Evolutionary conservation across 208 protist genomes (phyloP), one percentile per base, ranked within the genome.

Genomic region (Crithidia brevicula): DNA sequence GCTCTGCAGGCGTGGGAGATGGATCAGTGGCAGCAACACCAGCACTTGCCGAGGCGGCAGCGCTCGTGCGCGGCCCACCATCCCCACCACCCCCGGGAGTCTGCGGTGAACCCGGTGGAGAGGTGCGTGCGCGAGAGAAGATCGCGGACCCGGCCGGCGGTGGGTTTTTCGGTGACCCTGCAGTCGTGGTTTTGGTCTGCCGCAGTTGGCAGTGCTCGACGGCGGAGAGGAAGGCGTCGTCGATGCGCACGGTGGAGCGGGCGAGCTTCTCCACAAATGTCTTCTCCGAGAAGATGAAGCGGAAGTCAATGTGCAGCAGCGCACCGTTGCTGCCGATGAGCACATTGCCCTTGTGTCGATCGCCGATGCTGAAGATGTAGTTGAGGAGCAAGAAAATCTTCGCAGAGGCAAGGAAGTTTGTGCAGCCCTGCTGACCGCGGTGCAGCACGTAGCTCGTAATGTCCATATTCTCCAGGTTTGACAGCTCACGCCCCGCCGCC

Each of bases 221-320:
- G 1, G 80, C 67, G 10, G 66, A 67, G 10, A 83, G 54, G 27
- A 89, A 81, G 16, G 73, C 51, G 52, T 77, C 65, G 56, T 89
- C 83, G 20, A 89, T 67, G 31, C 83, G 83, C 49, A 89, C 68
- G 6, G 72, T 72, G 3, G 72, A 71, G 23, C 80, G 67, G 3
- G 77, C 52, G 15, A 89, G 40, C 51, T 74, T 79, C 45, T 92
- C 86, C 13, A 76, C 79, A 11, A 87, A 74, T 9, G 89, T 91
- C 54, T 77, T 82, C 42, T 85, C 74, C 1, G 74, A 83, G 23
- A 92, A 77, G 27, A 92, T 72, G 54, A 88, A 87, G 33, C 82
- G 86, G 79, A 92, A 95, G 71, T 95, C 89, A 46, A 95, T 92
- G 71, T 95, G 89, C 34, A 95, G 86, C 50, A 92, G 82, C 7